Evolutionary conservation across 2,329 filamentous ascomycete genomes (phyloP).

Genomic region (Magnaporthiopsis poae): DNA sequence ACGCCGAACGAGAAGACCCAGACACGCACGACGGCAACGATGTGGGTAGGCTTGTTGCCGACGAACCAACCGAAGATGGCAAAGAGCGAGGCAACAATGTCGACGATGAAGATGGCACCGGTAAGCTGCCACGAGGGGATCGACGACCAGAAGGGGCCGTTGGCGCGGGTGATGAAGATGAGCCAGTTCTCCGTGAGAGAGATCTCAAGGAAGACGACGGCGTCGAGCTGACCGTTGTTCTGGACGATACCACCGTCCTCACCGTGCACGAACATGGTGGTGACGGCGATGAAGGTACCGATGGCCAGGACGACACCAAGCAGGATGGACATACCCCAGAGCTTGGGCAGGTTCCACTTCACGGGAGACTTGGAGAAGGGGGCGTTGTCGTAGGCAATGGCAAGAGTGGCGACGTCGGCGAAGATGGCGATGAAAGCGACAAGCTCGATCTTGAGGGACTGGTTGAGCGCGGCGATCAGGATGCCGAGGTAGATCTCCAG

Average conservation of each 20-base stretch:
- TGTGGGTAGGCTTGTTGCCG: conserved; percentile 41
- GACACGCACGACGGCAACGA: conserved; percentile 76
- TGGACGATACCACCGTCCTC: conserved; percentile 75
- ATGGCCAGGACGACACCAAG: conserved; percentile 71
- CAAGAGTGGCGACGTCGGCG: conserved; percentile 81
- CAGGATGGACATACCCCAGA: conserved; percentile 84
- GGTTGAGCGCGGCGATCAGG: conserved; percentile 83
- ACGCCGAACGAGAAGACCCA: conserved; percentile 88
- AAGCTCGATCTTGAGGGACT: conserved; percentile 72
- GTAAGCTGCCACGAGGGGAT: conserved; percentile 77
- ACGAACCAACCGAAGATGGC: conserved; percentile 78
- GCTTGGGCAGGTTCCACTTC: conserved; percentile 90
- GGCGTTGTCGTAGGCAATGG: conserved; percentile 88
- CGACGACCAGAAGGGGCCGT: conserved; percentile 85
- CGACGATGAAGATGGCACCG: conserved; percentile 70
- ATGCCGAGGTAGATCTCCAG: conserved; percentile 85
- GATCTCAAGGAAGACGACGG: conserved; percentile 80
- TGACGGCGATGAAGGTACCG: conserved; percentile 82
- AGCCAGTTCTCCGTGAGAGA: conserved; percentile 90
- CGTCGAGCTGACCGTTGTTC: conserved; percentile 74
- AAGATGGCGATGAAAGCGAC: conserved; percentile 94
- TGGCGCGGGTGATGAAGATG: conserved; percentile 90
- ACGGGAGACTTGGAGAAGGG: conserved; percentile 77
- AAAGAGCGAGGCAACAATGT: conserved; percentile 77
- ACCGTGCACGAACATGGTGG: conserved; percentile 65